Base-by-base conservation (phyloP, 495 filamentous ascomycete species). In the Podospora sp. region DNA sequence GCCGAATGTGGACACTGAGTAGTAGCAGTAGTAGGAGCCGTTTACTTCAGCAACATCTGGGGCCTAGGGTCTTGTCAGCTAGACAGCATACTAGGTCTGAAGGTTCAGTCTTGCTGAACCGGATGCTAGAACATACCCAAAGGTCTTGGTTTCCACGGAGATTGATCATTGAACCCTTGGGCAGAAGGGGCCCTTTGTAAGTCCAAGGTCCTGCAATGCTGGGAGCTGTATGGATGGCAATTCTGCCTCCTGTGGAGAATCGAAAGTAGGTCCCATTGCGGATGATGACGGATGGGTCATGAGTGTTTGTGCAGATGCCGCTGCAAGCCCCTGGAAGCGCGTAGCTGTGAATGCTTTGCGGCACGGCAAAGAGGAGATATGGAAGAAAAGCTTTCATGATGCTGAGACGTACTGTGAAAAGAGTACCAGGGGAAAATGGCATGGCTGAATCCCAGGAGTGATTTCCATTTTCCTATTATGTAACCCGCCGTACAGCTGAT, bases 231-330 rank as follows among this genome's bases (percentile, higher is more conserved):
- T 85, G 81, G 29, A 89, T 85, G 49, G 81, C 77, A 65, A 93
- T 85, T 57, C 81, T 83, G 22, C 82, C 84, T 27, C 86, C 85
- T 0, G 91, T 92, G 1, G 85, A 84, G 78, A 92, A 92, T 51
- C 88, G 87, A 78, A 89, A 93, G 78, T 91, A 93, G 2, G 78
- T 88, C 20, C 89, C 88, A 73, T 92, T 71, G 63, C 90, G 86
- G 40, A 83, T 84, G 67, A 90, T 86, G 63, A 92, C 79, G 36
- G 85, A 76, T 20, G 88, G 89, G 69, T 92, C 90, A 61, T 92
- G 88, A 29, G 84, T 76, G 62, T 86, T 85, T 66, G 77, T 83
- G 78, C 89, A 92, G 24, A 78, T 77, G 26, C 88, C 88, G 12
- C 78, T 81, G 75, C 89, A 91, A 11, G 84, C 68, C 12, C 83